Percentiles rank a stretch among this genome's conserved stretches.
phyloP scores from a whole-genome alignment of 176 grass and related monocot genomes.

The Cenchrus americanus region DNA sequence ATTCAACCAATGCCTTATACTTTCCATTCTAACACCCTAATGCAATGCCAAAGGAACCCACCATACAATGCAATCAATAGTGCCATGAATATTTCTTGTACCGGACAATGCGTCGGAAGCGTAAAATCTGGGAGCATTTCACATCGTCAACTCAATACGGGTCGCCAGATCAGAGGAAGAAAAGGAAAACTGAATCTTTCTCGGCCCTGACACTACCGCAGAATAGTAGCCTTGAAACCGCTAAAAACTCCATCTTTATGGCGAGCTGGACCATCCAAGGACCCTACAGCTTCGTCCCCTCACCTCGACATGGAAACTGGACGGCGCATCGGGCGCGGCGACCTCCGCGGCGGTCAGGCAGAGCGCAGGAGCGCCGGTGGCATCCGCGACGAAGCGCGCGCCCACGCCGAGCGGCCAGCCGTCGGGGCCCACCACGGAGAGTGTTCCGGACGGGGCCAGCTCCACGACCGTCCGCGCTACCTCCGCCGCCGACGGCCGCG shows the following conservation, averaged over 20 bases:
- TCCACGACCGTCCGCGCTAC: constrained; percentile 79
- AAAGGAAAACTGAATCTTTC: not conserved
- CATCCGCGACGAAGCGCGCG: constrained; percentile 79
- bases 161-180: not conserved
- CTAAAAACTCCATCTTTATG: constrained; percentile 11
- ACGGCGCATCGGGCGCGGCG: constrained; percentile 41
- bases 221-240: not conserved
- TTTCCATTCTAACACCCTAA: not conserved
- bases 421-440: constrained; percentile 58
- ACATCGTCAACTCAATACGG: not conserved
- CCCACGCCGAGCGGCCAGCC: constrained; percentile 83
- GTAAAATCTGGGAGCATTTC: not conserved
- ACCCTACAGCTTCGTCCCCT: not conserved
- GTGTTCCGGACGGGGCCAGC: constrained; percentile 70
- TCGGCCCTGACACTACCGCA: not conserved
- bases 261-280: not conserved
- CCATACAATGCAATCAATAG: not conserved
- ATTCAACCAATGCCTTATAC: not conserved
- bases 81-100: not conserved
- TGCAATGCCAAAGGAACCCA: not conserved
- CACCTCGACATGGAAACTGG: constrained; percentile 91
- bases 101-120: not conserved
- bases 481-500: constrained; percentile 64
- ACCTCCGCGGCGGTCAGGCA: constrained; percentile 56
- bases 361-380: constrained; percentile 66